A percentile compares a stretch with the other conserved stretches of the same genome.
Evolutionary conservation across 768 basidiomycete genomes (phyloP).

Genomic region (Auricularia cornea): DNA sequence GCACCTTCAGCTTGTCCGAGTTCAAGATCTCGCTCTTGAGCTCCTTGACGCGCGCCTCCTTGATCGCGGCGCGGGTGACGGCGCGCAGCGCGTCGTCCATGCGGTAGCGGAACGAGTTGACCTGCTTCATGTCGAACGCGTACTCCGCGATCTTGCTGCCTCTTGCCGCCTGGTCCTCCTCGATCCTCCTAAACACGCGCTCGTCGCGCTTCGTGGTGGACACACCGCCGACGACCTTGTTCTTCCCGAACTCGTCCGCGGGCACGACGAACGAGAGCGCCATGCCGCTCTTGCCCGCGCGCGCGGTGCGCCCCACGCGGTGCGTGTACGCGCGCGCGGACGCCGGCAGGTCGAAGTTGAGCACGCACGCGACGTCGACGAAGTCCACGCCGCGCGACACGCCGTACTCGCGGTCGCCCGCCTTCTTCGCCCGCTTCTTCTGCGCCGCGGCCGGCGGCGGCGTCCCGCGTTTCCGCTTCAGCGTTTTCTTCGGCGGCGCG

Average conservation of each 20-base stretch:
- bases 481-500: slow-evolving; percentile 19
- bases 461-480: slow-evolving; percentile 52
- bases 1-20: slow-evolving; percentile 91
- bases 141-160: slow-evolving; percentile 72
- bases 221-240: slow-evolving; percentile 62
- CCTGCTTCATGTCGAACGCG: slow-evolving; percentile 89
- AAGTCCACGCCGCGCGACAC: slow-evolving; percentile 96
- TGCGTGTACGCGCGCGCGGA: slow-evolving; percentile 87
- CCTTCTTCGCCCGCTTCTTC: slow-evolving; percentile 33
- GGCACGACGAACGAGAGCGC: slow-evolving; percentile 84
- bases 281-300: slow-evolving; percentile 90
- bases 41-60: slow-evolving; percentile 90
- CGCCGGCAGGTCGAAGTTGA: slow-evolving; percentile 96
- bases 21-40: slow-evolving; percentile 89
- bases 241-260: slow-evolving; percentile 56
- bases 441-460: slow-evolving; percentile 35
- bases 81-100: slow-evolving; percentile 93
- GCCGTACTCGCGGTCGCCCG: slow-evolving; percentile 72
- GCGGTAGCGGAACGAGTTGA: slow-evolving; percentile 94
- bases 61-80: slow-evolving; percentile 77
- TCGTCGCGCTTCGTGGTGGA: slow-evolving; percentile 71
- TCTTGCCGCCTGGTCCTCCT: slow-evolving; percentile 57
- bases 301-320: slow-evolving; percentile 91
- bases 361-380: slow-evolving; percentile 90
- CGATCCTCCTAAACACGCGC: slow-evolving; percentile 64